Base-by-base conservation (phyloP, 805 yeast species). In the Lachancea waltii region DNA sequence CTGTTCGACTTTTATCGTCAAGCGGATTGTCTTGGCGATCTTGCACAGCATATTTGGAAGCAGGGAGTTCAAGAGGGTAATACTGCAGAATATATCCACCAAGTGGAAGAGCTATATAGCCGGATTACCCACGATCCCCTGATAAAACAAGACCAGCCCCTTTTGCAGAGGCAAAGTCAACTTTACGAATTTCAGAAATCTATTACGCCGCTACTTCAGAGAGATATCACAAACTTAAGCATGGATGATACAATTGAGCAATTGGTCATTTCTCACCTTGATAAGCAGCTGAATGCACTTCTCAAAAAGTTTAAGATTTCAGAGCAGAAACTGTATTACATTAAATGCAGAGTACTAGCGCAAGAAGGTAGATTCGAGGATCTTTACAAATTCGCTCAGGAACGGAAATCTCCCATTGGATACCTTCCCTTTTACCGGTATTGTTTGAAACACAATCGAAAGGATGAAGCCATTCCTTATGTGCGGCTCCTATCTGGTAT, bases 331-430 rank as follows among this genome's bases (percentile, higher is more conserved):
- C 69, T 69, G 43, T 73, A 79, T 57, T 72, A 72, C 58, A 57
- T 73, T 11, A 72, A 74, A 22, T 56, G 83, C 18, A 68, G 72
- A 11, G 66, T 68, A 1, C 63, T 73, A 22, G 65, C 76, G 0
- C 57, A 65, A 4, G 50, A 67, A 2, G 67, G 72, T 5, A 73
- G 74, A 30, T 80, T 76, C 63, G 77, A 73, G 14, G 75, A 72
- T 26, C 54, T 85, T 21, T 70, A 68, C 46, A 70, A 73, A 21
- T 71, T 77, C 49, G 72, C 79, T 0, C 65, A 62, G 3, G 53
- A 58, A 7, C 67, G 64, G 31, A 79, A 75, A 44, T 75, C 92
- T 0, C 82, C 85, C 0, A 82, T 86, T 29, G 87, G 90, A 0
- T 80, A 79, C 42, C 70, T 68, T 43, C 78, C 81, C 0, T 78